Evolutionary conservation across 371 early-diverging fungal species (phyloP).

Genomic region (Mortierella sp.): DNA sequence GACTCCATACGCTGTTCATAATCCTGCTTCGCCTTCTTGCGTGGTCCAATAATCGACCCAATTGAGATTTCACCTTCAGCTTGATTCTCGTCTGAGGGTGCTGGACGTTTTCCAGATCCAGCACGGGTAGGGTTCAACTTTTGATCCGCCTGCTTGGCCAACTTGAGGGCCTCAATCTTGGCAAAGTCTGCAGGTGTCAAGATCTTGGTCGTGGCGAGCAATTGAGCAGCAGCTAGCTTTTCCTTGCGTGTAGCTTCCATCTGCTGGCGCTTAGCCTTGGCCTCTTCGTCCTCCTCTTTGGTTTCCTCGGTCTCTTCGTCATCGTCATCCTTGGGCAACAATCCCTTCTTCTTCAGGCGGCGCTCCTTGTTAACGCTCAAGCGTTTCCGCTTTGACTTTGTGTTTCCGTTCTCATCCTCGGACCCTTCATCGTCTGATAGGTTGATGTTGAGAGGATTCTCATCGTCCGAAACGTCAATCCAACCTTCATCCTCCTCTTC

Average conservation of each 20-base stretch:
- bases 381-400: slow-evolving; percentile 49
- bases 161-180: slow-evolving; percentile 78
- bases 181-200: slow-evolving; percentile 94
- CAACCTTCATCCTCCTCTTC: slow-evolving; percentile 64
- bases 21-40: slow-evolving; percentile 90
- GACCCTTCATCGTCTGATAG: slow-evolving; percentile 53
- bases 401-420: slow-evolving; percentile 54
- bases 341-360: slow-evolving; percentile 51
- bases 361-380: slow-evolving; percentile 53
- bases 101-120: slow-evolving; percentile 49
- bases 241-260: slow-evolving; percentile 58
- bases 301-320: slow-evolving; percentile 57
- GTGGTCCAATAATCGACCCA: slow-evolving; percentile 81
- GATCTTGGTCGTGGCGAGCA: slow-evolving; percentile 65
- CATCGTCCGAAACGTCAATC: slow-evolving; percentile 55
- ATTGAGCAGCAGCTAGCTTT: slow-evolving; percentile 62
- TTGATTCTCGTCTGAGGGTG: slow-evolving; percentile 55
- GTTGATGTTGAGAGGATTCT: slow-evolving; percentile 54
- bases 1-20: slow-evolving; percentile 92
- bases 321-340: slow-evolving; percentile 58
- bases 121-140: slow-evolving; percentile 43
- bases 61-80: slow-evolving; percentile 69
- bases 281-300: slow-evolving; percentile 54
- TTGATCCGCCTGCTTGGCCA: slow-evolving; percentile 65
- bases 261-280: slow-evolving; percentile 62